These are phyloP conservation scores for Phylloporus sp. DNA, from an alignment of 1,284 basidiomycete species.

Conservation along the genomic window DNA sequence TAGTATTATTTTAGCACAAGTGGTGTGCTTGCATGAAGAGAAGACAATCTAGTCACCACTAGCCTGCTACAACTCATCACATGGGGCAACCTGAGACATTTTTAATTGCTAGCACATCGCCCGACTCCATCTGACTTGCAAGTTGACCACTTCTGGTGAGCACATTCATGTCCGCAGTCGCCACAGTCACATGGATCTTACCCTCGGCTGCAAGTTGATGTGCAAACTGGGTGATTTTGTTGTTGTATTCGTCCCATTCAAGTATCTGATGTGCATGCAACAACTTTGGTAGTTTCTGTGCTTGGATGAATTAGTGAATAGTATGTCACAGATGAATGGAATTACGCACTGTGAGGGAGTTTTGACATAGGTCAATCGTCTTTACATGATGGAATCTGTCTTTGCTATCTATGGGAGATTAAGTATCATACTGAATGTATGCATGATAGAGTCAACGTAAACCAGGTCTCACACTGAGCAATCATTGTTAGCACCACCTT, in stretches of 20 bases:
- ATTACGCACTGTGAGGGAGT: conserved; percentile 79
- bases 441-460: conserved; percentile 48
- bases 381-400: no score
- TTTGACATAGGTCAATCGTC: conserved; percentile 93
- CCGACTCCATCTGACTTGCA: not conserved
- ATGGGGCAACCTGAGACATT: conserved; percentile 9
- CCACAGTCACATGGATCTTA: conserved; percentile 63
- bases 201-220: conserved; percentile 68
- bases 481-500: conserved; percentile 13
- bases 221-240: conserved; percentile 77
- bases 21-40: no score
- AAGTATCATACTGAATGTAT: not conserved
- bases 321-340: no score
- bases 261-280: conserved; percentile 93
- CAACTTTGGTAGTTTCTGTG: conserved; percentile 94
- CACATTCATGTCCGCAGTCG: conserved; percentile 74
- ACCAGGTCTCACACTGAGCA: conserved; percentile 83
- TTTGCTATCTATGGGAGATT: conserved; percentile 63
- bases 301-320: conserved; percentile 1
- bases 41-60: not conserved
- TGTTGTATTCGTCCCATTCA: conserved; percentile 95
- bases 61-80: conserved; percentile 30
- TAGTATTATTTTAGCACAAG: no score
- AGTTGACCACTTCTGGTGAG: conserved; percentile 54
- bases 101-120: not conserved